Percentiles rank a stretch among this genome's conserved stretches.
Evolutionary conservation across 352 stramenopile genomes (phyloP).

Genomic region (Phytophthora cactorum): DNA sequence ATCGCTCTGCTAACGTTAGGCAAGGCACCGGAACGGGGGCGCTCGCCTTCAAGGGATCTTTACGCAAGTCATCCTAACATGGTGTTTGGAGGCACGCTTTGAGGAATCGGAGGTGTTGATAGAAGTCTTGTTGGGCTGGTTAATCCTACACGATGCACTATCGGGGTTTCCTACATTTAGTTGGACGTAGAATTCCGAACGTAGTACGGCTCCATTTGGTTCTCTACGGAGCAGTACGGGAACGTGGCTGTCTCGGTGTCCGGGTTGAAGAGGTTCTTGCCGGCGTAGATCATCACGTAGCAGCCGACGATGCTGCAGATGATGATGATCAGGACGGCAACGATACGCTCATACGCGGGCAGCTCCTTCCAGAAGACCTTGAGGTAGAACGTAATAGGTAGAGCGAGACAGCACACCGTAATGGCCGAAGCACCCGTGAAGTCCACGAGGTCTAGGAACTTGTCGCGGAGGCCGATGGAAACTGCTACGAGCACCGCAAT

Average conservation of each 20-base stretch:
- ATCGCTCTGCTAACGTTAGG: conserved; percentile 5
- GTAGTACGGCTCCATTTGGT: conserved; percentile 39
- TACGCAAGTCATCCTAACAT: background rate
- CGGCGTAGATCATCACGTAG: conserved; percentile 52
- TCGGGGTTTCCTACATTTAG: conserved; percentile 20
- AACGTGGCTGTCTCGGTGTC: conserved; percentile 30
- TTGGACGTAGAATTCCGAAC: conserved; percentile 24
- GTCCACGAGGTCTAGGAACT: conserved; percentile 54
- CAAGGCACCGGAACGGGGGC: conserved; percentile 27
- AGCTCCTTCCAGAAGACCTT: conserved; percentile 49
- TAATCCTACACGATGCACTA: conserved; percentile 36
- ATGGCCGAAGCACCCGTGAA: conserved; percentile 60
- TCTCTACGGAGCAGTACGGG: conserved; percentile 35
- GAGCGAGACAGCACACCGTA: conserved; percentile 49
- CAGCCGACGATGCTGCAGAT: conserved; percentile 42
- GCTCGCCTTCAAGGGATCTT: too few relatives aligned
- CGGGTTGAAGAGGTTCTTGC: conserved; percentile 48
- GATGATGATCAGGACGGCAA: conserved; percentile 41
- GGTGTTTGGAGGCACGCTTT: background rate
- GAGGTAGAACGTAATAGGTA: conserved; percentile 58
- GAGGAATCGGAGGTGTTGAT: conserved; percentile 6
- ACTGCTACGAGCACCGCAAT: conserved; percentile 43
- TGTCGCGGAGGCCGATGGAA: conserved; percentile 42
- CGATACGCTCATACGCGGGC: conserved; percentile 44
- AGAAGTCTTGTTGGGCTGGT: conserved; percentile 30